Evolutionary conservation across 31 red algal genomes (phyloP), one percentile per base, ranked within the genome.

Genomic region (Asparagopsis taxiformis): DNA sequence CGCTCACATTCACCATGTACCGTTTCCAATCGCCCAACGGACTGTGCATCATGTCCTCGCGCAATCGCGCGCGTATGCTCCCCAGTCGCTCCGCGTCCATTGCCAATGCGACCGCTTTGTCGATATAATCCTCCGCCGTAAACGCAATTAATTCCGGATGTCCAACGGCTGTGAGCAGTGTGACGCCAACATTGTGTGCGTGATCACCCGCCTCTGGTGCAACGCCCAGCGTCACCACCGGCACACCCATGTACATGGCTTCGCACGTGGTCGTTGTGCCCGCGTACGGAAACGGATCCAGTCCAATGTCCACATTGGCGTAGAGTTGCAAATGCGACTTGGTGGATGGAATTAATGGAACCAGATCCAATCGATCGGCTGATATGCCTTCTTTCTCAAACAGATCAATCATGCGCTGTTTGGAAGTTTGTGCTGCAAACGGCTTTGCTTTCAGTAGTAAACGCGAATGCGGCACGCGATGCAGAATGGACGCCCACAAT

Each of bases 221-320:
- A n/a, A n/a, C n/a, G n/a, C n/a, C n/a, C n/a, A 94, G 58, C 2
- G 90, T 79, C 3, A 94, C 59, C 15, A 94, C 90, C 30, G 90
- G 90, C 21, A 94, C 90, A 19, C 90, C 90, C 90, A 94, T 94
- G 69, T 80, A 94, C 3, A 94, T 36, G 3, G 90, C 80, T 48
- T 94, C 90, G 62, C 90, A 94, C 17, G 90, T 94, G 13, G 90
- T 94, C 20, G 90, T 94, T 1, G 90, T 94, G 3, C 90, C 90
- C 6, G 90, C 90, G 55, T 94, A 94, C 13, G 90, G 90, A 82
- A 94, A 94, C 19, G 90, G 90, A 65, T 94, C 90, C 21, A 94
- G 68, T 60, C 48, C 75, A 13, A 94, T 35, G n/a, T n/a, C n/a
- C n/a, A n/a, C n/a, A n/a, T n/a, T n/a, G n/a, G n/a, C n/a, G n/a